These are phyloP conservation scores for Esteya vermicola DNA, from an alignment of 2,329 filamentous ascomycete species.

Conservation along the genomic window DNA sequence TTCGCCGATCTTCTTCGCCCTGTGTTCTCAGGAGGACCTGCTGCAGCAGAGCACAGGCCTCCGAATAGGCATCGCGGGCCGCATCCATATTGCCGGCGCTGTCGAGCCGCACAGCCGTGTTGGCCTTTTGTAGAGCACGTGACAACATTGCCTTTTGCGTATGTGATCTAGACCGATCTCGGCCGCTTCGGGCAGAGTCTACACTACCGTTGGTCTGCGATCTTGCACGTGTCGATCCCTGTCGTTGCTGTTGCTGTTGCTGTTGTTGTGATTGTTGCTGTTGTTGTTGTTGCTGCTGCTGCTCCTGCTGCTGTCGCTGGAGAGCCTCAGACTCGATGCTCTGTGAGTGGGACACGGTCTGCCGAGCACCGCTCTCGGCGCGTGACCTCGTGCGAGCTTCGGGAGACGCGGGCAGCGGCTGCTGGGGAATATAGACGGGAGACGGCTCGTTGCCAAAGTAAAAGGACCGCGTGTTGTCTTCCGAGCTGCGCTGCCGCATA, in stretches of 20 bases:
- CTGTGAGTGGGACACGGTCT: neutral
- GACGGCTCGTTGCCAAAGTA: constrained; percentile 8
- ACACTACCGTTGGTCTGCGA: constrained; percentile 30
- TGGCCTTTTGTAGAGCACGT: constrained; percentile 87
- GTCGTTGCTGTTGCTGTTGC: too few relatives aligned
- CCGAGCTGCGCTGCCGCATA: constrained; percentile 9
- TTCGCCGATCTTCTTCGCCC: constrained; percentile 74
- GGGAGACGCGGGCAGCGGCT: neutral
- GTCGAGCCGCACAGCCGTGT: constrained; percentile 87
- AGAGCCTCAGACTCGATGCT: neutral
- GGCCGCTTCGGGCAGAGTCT: constrained; percentile 25
- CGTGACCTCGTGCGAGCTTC: neutral
- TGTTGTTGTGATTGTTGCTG: constrained; percentile 1
- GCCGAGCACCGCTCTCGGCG: neutral
- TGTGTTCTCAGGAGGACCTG: constrained; percentile 77
- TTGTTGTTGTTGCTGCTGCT: neutral
- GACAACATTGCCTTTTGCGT: constrained; percentile 94
- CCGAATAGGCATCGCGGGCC: constrained; percentile 76
- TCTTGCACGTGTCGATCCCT: constrained; percentile 30
- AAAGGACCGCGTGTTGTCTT: constrained; percentile 9
- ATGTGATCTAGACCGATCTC: constrained; percentile 27
- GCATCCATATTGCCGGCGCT: constrained; percentile 92
- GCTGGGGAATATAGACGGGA: neutral
- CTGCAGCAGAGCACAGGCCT: constrained; percentile 78
- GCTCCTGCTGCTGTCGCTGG: neutral